Evolutionary conservation across 2,329 filamentous ascomycete species (phyloP).

Genomic region (Pseudogymnoascus sp.): DNA sequence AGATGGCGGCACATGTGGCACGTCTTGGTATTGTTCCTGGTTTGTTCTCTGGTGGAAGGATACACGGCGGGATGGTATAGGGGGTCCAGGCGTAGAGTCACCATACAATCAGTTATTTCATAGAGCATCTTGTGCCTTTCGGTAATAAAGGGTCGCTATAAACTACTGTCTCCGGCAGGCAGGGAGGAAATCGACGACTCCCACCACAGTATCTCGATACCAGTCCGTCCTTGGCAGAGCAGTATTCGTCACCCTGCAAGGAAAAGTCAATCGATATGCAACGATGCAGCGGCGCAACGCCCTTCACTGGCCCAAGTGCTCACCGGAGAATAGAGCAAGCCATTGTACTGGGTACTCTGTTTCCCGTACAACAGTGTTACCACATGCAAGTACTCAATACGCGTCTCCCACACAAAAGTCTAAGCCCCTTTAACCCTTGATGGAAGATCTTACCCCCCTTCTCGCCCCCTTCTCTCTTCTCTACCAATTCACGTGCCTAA

Average conservation of each 20-base stretch:
- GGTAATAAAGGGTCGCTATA: neutral
- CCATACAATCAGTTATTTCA: neutral
- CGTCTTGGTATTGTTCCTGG: neutral
- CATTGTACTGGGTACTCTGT: neutral
- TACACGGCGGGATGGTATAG: neutral
- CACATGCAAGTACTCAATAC: neutral
- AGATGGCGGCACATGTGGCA: neutral
- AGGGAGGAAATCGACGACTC: neutral
- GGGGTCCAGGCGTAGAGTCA: neutral
- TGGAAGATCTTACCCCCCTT: neutral
- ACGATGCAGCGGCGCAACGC: neutral
- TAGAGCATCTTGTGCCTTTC: neutral
- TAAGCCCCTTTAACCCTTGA: conserved; percentile 2
- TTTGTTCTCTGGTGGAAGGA: neutral
- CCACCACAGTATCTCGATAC: neutral
- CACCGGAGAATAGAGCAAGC: neutral
- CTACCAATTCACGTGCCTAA: neutral
- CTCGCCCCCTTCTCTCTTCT: neutral
- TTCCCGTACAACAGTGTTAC: neutral
- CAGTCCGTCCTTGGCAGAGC: neutral
- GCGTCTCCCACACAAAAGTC: neutral
- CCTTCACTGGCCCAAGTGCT: neutral
- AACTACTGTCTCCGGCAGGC: neutral
- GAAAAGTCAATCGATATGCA: neutral
- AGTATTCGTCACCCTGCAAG: neutral